A percentile compares a stretch with the other conserved stretches of the same genome.
These are phyloP conservation scores for Eryngium alpinum DNA, from an alignment of 140 eudicot genomes.

Conservation along the genomic window DNA sequence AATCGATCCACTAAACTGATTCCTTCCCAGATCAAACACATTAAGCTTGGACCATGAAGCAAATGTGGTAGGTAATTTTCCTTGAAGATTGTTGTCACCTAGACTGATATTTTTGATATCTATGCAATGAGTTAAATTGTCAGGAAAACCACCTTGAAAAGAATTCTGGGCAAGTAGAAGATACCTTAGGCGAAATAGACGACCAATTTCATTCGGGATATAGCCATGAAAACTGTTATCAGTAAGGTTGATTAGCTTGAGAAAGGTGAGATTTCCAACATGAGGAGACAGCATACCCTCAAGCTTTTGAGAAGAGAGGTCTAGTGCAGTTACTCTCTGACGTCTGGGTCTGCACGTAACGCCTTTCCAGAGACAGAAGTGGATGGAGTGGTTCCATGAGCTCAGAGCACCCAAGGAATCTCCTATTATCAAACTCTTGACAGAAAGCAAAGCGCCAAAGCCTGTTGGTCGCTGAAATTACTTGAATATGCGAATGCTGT, in stretches of 20 bases:
- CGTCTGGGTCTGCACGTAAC: neutral
- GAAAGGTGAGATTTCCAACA: neutral
- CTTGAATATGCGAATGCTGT: too few species aligned
- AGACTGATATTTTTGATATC: neutral
- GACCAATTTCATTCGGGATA: neutral
- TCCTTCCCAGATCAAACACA: too few species aligned
- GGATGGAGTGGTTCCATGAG: conserved; percentile 4
- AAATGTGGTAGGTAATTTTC: neutral
- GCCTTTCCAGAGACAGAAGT: conserved; percentile 7
- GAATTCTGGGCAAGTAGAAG: neutral
- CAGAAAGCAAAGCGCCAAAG: neutral
- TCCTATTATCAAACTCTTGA: neutral
- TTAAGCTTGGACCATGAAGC: neutral
- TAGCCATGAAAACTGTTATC: neutral
- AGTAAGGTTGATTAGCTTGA: neutral
- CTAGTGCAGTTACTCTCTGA: neutral
- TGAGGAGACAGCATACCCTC: too few species aligned
- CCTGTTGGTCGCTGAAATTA: neutral
- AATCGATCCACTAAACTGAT: neutral
- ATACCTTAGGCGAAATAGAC: neutral
- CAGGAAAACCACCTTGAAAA: neutral
- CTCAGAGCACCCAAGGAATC: neutral
- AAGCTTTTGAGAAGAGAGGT: neutral
- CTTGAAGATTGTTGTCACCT: neutral
- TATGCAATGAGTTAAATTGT: neutral